Evolutionary conservation across 176 grass and related monocot genomes (phyloP).

Genomic region (Pontederia crassipes): DNA sequence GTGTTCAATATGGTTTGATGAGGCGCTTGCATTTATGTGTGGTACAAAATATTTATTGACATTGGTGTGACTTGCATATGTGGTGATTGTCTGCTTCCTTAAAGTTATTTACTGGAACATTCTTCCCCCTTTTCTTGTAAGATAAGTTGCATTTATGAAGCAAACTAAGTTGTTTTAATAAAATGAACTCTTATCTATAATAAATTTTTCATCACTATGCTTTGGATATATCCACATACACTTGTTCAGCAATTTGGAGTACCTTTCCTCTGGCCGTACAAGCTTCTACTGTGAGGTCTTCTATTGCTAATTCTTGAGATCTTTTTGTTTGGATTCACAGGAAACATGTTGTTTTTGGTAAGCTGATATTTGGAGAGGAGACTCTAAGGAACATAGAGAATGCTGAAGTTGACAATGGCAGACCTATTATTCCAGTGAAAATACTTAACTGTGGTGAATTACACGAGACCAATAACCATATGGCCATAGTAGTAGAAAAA

Average conservation of each 20-base stretch:
- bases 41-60: too few species aligned
- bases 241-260: neutral
- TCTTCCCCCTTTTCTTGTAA: too few species aligned
- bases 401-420: constrained; percentile 49
- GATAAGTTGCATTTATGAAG: neutral
- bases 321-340: constrained; percentile 24
- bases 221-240: too few species aligned
- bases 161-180: neutral
- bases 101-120: too few species aligned
- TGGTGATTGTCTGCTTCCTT: too few species aligned
- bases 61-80: too few species aligned
- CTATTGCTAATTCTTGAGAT: neutral
- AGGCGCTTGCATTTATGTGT: neutral
- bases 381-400: constrained; percentile 77
- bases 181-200: neutral
- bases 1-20: neutral
- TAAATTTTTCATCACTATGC: too few species aligned
- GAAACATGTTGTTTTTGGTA: constrained; percentile 94
- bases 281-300: neutral
- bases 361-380: constrained; percentile 70
- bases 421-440: constrained; percentile 58
- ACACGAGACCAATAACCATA: constrained; percentile 27
- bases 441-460: constrained; percentile 83
- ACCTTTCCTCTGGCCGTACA: neutral
- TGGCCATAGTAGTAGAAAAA: constrained; percentile 23